Base-by-base conservation (phyloP, 2,329 filamentous ascomycete genomes). In the Elsinoe fawcettii region DNA sequence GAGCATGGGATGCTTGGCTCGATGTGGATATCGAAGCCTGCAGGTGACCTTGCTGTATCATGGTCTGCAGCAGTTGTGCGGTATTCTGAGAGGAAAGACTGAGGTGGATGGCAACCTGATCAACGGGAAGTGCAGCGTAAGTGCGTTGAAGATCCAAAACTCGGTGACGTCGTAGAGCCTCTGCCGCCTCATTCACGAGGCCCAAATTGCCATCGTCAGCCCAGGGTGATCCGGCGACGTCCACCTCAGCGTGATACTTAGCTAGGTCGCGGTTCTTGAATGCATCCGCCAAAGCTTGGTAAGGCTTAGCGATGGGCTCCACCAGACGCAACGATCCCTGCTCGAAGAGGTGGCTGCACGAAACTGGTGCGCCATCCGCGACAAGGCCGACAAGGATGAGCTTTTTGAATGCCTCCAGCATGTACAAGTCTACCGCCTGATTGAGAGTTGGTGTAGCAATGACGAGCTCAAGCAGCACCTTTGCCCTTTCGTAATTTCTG, bases 391-490 rank as follows among this genome's bases (percentile, higher is more conserved):
- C 79, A 14, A 99, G 74, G 7, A 95, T 69, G 87, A 90, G 96
- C 71, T 92, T 95, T 73, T 92, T 95, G 76, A 95, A 92, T 5
- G 89, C 88, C 63, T 96, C 90, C 3, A 87, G 77, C 86, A 93
- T 93, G 53, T 95, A 78, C 16, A 65, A 59, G 68, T 84, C 85
- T 70, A 86, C 92, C 11, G 83, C 77, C 34, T 82, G 78, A 30
- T 77, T 75, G 18, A 84, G 84, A 0, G 78, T 76, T 0, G 90
- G 88, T 58, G 85, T 84, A 2, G 84, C 81, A 34, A 95, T 66
- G 39, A 77, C 69, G 55, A 72, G 69, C 62, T 79, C 76, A 32
- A 79, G 66, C 58, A 77, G 74, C 11, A 75, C 65, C 34, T 69
- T 68, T n/a, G 76, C 75, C 55, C 75, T 70, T 46, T 66, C 67